phyloP scores from a whole-genome alignment of 352 stramenopile species.

The Globisporangium nodosum region DNA sequence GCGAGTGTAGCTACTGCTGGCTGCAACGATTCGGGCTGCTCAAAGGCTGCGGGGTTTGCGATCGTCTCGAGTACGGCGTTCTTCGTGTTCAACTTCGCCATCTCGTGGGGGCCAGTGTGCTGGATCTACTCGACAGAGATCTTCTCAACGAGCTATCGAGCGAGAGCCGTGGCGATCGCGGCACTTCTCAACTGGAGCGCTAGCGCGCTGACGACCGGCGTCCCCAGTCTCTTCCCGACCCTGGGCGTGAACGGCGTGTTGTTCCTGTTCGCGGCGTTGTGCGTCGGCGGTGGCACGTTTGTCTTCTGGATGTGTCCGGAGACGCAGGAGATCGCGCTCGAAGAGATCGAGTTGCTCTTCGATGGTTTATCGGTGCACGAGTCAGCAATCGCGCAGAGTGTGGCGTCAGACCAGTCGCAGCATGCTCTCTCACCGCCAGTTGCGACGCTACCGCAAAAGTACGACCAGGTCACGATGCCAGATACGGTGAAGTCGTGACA shows the following conservation, averaged over 20 bases:
- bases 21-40: background rate
- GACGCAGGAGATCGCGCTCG: constrained; percentile 29
- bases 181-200: constrained; percentile 31
- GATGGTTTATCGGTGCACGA: background rate
- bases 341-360: constrained; percentile 38
- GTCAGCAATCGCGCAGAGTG: background rate
- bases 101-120: constrained; percentile 43
- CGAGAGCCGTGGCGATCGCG: constrained; percentile 30
- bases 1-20: background rate
- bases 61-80: constrained; percentile 8
- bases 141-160: constrained; percentile 38
- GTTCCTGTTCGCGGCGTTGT: constrained; percentile 39
- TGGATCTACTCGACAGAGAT: constrained; percentile 61
- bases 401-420: background rate
- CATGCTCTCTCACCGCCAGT: background rate
- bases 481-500: background rate
- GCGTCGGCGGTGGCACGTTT: constrained; percentile 23
- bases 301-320: constrained; percentile 39
- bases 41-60: background rate
- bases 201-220: constrained; percentile 27
- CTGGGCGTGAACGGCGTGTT: constrained; percentile 44
- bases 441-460: constrained; percentile 3
- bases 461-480: constrained; percentile 13
- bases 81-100: constrained; percentile 46
- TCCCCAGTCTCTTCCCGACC: constrained; percentile 42